These are phyloP conservation scores for Plasmodium sp. DNA, from an alignment of 169 alveolate species.

Conservation along the genomic window DNA sequence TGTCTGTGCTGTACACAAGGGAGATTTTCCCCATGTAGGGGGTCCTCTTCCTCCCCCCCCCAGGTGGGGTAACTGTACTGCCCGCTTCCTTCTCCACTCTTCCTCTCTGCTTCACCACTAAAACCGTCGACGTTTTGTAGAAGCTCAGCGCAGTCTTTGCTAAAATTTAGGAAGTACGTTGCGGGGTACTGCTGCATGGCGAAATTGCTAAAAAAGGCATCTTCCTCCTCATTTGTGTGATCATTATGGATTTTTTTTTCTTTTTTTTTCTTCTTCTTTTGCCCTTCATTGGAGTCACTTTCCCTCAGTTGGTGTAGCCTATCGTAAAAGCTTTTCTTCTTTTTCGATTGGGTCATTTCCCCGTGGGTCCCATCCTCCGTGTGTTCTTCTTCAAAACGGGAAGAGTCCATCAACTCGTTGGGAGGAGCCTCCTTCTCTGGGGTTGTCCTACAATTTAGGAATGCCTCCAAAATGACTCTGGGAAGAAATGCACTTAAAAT, in stretches of 20 bases:
- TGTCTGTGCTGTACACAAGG: not conserved
- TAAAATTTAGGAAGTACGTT: constrained; percentile 39
- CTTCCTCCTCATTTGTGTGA: not conserved
- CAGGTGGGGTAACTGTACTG: not conserved
- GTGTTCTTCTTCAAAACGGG: not conserved
- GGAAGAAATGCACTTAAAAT: constrained; percentile 85
- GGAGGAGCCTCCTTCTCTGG: constrained; percentile 29
- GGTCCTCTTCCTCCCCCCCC: not conserved
- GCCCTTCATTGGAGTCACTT: not conserved
- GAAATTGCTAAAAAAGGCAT: constrained; percentile 10
- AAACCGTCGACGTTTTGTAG: not conserved
- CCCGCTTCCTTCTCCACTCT: not conserved
- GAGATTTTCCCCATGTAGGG: not conserved
- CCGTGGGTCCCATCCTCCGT: not conserved
- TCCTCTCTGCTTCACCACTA: not conserved
- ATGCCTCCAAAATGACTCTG: constrained; percentile 82
- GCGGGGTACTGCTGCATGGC: constrained; percentile 44
- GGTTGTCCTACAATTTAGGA: constrained; percentile 69
- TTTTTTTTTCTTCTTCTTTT: not conserved
- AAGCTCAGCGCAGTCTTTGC: constrained; percentile 25
- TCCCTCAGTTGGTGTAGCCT: constrained; percentile 20
- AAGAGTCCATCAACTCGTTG: constrained; percentile 29
- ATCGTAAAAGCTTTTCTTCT: constrained; percentile 46
- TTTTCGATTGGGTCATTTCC: not conserved
- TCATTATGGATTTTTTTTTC: not conserved